Conservation (phyloP, 2,329 filamentous ascomycete genomes). For the Myriosclerotinia duriaeana region DNA sequence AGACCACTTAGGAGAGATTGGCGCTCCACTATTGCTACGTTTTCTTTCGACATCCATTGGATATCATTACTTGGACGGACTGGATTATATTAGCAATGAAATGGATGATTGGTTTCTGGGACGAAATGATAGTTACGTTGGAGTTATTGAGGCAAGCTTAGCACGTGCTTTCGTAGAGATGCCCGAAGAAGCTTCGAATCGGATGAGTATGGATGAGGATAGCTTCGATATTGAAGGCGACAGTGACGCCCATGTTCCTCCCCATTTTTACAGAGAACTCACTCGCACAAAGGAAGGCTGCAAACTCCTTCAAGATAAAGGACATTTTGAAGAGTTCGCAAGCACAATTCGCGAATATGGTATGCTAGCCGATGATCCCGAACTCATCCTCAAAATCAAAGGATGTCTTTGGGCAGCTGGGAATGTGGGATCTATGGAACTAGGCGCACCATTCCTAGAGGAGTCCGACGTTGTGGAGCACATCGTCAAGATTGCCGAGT, state of each 20-base stretch:
- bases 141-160: conserved; percentile 91
- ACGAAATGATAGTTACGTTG: conserved; percentile 93
- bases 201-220: conserved; percentile 44
- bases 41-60: conserved; percentile 96
- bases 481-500: conserved; percentile 85
- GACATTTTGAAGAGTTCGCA: conserved; percentile 93
- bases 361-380: conserved; percentile 79
- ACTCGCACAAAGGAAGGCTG: conserved; percentile 92
- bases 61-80: conserved; percentile 92
- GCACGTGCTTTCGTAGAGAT: conserved; percentile 70
- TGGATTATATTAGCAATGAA: conserved; percentile 98
- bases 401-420: conserved; percentile 97
- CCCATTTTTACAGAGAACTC: conserved; percentile 95
- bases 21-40: conserved; percentile 84
- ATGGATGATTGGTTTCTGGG: conserved; percentile 99
- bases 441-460: conserved; percentile 91
- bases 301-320: conserved; percentile 83
- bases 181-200: conserved; percentile 43
- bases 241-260: conserved; percentile 63
- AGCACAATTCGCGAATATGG: conserved; percentile 84
- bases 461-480: conserved; percentile 82
- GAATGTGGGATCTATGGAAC: conserved; percentile 97
- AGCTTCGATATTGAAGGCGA: conserved; percentile 47
- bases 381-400: conserved; percentile 90
- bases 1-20: conserved; percentile 95